These are phyloP conservation scores for Strobilomyces confusus DNA, from an alignment of 768 basidiomycete species.

Conservation along the genomic window DNA sequence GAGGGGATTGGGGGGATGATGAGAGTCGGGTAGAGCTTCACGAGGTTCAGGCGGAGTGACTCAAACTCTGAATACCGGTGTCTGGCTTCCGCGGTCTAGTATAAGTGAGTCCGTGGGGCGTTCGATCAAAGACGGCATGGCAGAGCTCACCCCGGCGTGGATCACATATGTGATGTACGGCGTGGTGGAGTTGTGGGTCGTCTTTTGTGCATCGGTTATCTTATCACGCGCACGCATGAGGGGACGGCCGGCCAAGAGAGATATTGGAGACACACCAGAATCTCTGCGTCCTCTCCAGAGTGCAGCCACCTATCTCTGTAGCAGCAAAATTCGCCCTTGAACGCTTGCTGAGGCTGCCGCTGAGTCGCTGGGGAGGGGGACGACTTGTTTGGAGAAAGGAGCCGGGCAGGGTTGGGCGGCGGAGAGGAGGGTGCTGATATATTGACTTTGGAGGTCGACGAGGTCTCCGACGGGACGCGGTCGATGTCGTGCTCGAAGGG, in stretches of 20 bases:
- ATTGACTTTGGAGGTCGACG: conserved; percentile 35
- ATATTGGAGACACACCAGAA: conserved; percentile 49
- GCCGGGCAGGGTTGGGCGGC: conserved; percentile 38
- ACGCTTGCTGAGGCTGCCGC: conserved; percentile 46
- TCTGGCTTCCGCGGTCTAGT: conserved; percentile 72
- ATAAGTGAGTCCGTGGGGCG: conserved; percentile 9
- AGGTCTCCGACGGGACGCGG: conserved; percentile 33
- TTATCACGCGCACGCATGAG: conserved; percentile 33
- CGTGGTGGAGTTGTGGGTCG: conserved; percentile 78
- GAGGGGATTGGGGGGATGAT: conserved; percentile 98
- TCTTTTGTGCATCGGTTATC: conserved; percentile 97
- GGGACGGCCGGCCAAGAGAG: neutral
- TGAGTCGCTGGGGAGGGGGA: conserved; percentile 59
- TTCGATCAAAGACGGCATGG: conserved; percentile 1
- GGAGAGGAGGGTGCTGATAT: conserved; percentile 57
- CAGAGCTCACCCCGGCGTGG: conserved; percentile 65
- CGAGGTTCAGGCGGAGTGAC: conserved; percentile 77
- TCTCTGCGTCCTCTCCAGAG: conserved; percentile 78
- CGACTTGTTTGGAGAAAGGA: conserved; percentile 44
- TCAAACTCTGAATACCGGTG: conserved; percentile 98
- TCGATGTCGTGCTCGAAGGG: conserved; percentile 52
- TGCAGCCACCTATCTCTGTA: conserved; percentile 71
- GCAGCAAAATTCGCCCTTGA: conserved; percentile 79
- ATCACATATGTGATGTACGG: conserved; percentile 96
- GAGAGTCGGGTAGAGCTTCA: conserved; percentile 88